A percentile compares a stretch with the other conserved stretches of the same genome.
These are phyloP conservation scores for Phycomyces nitens DNA, from an alignment of 192 early-diverging fungal species.

Conservation along the genomic window DNA sequence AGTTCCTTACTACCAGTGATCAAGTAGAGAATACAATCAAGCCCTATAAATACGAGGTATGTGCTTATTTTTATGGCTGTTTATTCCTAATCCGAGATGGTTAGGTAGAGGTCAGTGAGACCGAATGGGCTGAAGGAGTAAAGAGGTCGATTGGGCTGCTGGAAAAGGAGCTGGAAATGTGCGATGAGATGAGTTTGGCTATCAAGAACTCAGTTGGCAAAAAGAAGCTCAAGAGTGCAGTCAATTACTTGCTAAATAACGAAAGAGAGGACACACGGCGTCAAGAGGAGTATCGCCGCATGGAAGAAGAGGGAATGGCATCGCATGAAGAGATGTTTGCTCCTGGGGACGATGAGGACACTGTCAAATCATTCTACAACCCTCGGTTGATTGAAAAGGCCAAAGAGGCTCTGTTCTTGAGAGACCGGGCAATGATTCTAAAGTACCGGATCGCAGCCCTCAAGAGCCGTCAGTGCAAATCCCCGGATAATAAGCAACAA, in stretches of 20 bases:
- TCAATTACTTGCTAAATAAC: slow-evolving; percentile 69
- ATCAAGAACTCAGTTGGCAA: slow-evolving; percentile 76
- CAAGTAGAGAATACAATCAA: slow-evolving; percentile 99
- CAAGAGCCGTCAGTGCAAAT: slow-evolving; percentile 76
- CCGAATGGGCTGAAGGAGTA: slow-evolving; percentile 91
- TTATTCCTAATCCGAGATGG: background rate
- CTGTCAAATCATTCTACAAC: slow-evolving; percentile 62
- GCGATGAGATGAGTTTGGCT: slow-evolving; percentile 62
- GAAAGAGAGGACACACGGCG: slow-evolving; percentile 58
- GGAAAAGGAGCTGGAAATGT: slow-evolving; percentile 77
- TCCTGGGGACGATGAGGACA: slow-evolving; percentile 46
- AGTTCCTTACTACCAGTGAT: slow-evolving; percentile 87
- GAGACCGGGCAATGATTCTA: slow-evolving; percentile 72
- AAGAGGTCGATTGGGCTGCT: slow-evolving; percentile 72
- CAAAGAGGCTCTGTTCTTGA: slow-evolving; percentile 72
- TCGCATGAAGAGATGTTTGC: slow-evolving; percentile 28
- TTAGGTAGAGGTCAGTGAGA: slow-evolving; percentile 78
- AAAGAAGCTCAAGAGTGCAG: slow-evolving; percentile 78
- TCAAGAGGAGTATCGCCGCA: slow-evolving; percentile 18
- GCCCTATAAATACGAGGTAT: slow-evolving; percentile 91
- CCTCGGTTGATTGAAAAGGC: slow-evolving; percentile 76
- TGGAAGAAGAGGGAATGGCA: slow-evolving; percentile 21
- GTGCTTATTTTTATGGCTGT: background rate
- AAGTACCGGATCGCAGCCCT: slow-evolving; percentile 79
- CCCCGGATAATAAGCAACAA: slow-evolving; percentile 79